Base-by-base conservation (phyloP, 106 monocot species). In the Posidonia australis region DNA sequence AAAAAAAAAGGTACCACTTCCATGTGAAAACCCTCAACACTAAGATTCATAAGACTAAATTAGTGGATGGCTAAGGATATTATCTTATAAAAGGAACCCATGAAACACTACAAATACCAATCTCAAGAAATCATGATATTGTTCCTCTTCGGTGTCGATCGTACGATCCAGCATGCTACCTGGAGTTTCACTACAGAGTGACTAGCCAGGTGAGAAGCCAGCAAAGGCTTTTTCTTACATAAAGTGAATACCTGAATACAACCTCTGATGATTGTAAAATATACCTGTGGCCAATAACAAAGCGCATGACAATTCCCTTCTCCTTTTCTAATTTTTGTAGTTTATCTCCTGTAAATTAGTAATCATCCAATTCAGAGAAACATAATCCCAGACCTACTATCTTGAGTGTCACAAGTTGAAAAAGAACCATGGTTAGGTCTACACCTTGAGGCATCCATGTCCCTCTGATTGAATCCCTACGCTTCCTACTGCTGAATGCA, bases 391-490 rank as follows among this genome's bases (percentile, higher is more conserved):
- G 13, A 23, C 16, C 17, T 42, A 31, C n/a, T 20, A 0, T 13
- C 0, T 43, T n/a, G 10, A n/a, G 22, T 0, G 1, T 20, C 13
- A 49, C 0, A 49, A 14, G 1, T 14, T 14, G 13, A 66, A 18
- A 46, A 48, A 29, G 10, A 60, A 32, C 51, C 21, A 20, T 57
- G 56, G 49, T 12, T 10, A 17, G 49, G 3, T 63, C 32, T 12
- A 10, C 26, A 90, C 92, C 92, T 82, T 87, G 87, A 46, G 92
- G 92, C 87, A 92, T 80, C 92, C 92, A 92, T 9, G 92, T 87
- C 44, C 82, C 64, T 61, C 87, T 82, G 75, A 92, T 78, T 46
- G 92, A 92, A 75, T 92, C 92, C 74, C 92, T 84, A 52, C 92
- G 31, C 51, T 83, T 87, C 14, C 92, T 87, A 62, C 92, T 92